Evolutionary conservation across 2,329 filamentous ascomycete genomes (phyloP).

Genomic region (Botrytis hyacinthi): DNA sequence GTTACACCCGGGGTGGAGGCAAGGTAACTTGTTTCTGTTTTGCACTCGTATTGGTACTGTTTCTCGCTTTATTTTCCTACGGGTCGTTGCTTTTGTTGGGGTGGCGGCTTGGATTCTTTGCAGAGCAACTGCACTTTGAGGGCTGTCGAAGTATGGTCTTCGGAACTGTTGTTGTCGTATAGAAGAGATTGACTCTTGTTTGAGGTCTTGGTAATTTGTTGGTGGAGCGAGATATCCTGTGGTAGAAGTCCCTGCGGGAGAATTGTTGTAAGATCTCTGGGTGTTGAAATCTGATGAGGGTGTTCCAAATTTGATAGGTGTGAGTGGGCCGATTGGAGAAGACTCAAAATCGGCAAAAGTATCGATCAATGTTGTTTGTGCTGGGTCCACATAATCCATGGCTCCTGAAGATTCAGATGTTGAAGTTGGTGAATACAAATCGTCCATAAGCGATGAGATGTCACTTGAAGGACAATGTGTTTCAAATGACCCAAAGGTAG

Average conservation of each 20-base stretch:
- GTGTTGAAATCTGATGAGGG: conserved; percentile 8
- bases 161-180: conserved; percentile 6
- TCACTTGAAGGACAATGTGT: conserved; percentile 22
- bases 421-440: conserved; percentile 28
- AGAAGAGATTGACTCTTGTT: conserved; percentile 21
- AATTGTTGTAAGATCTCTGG: conserved; percentile 8
- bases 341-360: conserved; percentile 21
- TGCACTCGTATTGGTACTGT: conserved; percentile 21
- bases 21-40: conserved; percentile 44
- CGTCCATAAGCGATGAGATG: conserved; percentile 26
- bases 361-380: conserved; percentile 33
- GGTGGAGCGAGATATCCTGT: conserved; percentile 12
- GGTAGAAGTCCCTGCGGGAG: neutral
- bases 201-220: neutral
- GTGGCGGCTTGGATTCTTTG: conserved; percentile 21
- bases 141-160: conserved; percentile 13
- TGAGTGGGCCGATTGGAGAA: conserved; percentile 22
- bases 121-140: conserved; percentile 19
- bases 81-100: conserved; percentile 2
- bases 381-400: conserved; percentile 32
- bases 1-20: conserved; percentile 44
- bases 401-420: conserved; percentile 23
- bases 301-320: conserved; percentile 16
- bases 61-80: conserved; percentile 12
- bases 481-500: conserved; percentile 18